phyloP scores from a whole-genome alignment of 2,329 filamentous ascomycete genomes.

The Helminthosporium solani region DNA sequence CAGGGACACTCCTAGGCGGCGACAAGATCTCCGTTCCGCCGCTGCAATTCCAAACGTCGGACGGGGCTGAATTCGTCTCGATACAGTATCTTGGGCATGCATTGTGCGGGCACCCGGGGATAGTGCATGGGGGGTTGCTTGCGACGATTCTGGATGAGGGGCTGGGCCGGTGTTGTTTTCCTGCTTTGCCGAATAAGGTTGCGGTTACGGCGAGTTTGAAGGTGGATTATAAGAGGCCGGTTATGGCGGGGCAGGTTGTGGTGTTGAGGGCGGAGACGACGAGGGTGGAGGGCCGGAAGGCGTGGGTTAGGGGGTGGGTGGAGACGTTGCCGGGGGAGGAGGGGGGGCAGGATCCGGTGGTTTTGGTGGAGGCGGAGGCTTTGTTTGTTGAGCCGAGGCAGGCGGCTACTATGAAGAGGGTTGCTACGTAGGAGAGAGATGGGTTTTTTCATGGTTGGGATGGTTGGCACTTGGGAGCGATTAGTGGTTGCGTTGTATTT shows the following conservation, averaged over 20 bases:
- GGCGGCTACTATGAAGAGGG: conserved; percentile 55
- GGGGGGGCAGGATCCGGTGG: conserved; percentile 59
- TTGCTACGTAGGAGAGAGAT: conserved; percentile 18
- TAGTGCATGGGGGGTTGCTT: conserved; percentile 85
- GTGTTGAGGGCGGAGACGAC: conserved; percentile 77
- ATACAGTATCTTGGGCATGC: conserved; percentile 76
- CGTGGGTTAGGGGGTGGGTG: conserved; percentile 85
- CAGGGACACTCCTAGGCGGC: conserved; percentile 72
- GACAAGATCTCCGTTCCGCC: conserved; percentile 80
- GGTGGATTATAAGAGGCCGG: conserved; percentile 78
- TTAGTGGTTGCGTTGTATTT: too few relatives aligned
- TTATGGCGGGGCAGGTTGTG: conserved; percentile 71
- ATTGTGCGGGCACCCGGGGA: conserved; percentile 85
- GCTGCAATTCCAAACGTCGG: conserved; percentile 64
- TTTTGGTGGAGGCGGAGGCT: conserved; percentile 79
- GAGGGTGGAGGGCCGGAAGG: conserved; percentile 88
- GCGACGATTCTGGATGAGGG: conserved; percentile 94
- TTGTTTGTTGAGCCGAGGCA: conserved; percentile 87
- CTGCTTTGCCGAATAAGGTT: conserved; percentile 80
- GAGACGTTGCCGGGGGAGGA: conserved; percentile 78
- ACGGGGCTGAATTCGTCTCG: conserved; percentile 58
- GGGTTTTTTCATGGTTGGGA: not conserved
- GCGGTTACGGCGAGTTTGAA: conserved; percentile 84
- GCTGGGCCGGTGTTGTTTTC: conserved; percentile 83
- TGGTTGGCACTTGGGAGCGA: not conserved